These are phyloP conservation scores for Medicago ruthenica DNA, from an alignment of 306 rosid genomes.

Conservation along the genomic window DNA sequence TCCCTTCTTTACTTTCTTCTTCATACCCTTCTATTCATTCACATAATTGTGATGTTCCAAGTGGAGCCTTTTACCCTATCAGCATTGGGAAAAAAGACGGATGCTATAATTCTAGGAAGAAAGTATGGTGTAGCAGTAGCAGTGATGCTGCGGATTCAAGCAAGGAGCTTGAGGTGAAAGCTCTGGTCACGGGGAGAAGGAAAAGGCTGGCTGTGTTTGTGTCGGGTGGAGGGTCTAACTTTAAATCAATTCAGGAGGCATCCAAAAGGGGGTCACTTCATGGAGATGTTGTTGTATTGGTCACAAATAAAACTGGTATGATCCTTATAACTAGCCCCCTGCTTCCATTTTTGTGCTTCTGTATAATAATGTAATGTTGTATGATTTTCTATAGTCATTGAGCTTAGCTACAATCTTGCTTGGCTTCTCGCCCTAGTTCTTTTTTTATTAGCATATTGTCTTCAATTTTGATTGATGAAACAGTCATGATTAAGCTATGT, in stretches of 20 bases:
- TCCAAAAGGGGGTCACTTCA: slow-evolving; percentile 62
- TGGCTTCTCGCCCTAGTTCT: background rate
- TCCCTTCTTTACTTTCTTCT: slow-evolving; percentile 19
- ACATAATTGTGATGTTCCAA: slow-evolving; percentile 37
- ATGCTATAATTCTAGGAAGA: slow-evolving; percentile 35
- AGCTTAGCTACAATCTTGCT: slow-evolving; percentile 4
- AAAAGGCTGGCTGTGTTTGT: slow-evolving; percentile 85
- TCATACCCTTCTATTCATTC: slow-evolving; percentile 45
- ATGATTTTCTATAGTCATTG: background rate
- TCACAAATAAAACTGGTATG: slow-evolving; percentile 74
- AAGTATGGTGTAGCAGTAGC: slow-evolving; percentile 40
- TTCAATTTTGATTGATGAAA: background rate
- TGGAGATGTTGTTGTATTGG: slow-evolving; percentile 75
- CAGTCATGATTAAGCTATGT: background rate
- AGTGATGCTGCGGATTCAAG: slow-evolving; percentile 26
- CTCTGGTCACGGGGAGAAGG: slow-evolving; percentile 42
- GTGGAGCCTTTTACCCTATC: slow-evolving; percentile 35
- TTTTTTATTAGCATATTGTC: slow-evolving; percentile 9
- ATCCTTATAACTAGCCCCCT: slow-evolving; percentile 1
- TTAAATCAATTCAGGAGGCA: slow-evolving; percentile 75
- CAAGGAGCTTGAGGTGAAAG: slow-evolving; percentile 26
- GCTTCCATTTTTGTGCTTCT: background rate
- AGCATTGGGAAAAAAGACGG: slow-evolving; percentile 19
- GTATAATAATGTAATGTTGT: background rate
- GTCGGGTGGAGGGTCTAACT: slow-evolving; percentile 95